Base-by-base conservation (phyloP, 139 green algal species). In the Closterium sp. region DNA sequence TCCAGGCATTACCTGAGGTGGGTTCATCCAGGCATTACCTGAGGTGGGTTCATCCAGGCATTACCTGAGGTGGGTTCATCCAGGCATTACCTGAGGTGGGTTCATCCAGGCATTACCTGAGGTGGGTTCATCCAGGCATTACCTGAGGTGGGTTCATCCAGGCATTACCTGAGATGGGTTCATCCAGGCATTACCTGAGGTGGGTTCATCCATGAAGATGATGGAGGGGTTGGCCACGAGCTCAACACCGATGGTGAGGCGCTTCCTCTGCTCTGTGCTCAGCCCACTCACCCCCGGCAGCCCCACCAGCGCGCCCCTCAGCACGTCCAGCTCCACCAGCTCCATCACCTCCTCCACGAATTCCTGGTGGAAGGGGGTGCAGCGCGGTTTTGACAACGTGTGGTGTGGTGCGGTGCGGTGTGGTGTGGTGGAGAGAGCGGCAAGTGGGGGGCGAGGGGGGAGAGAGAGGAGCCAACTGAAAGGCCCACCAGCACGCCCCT, bases 231-330 rank as follows among this genome's bases (percentile, higher is more conserved):
- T 97, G 85, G 96, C 95, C 27, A 98, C 97, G 31, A 98, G 95
- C 96, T 99, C 97, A 34, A 98, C 97, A 0, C 95, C 97, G 89
- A 99, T 99, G 91, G 96, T 98, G 32, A 99, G 95, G 2, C 97
- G 95, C 96, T 99, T 99, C 91, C 97, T 95, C 94, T 97, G 96
- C 97, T 99, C 97, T 19, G 96, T 85, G 29, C 31, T 86, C 10
- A 93, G 90, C 21, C 90, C 90, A 3, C 5, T 89, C 22, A 89
- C 34, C 29, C 90, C 90, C 2, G 84, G 90, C 85, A 89, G 28
- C 22, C 96, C 95, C 45, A 97, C 96, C 88, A 96, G 89, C 38
- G 93, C 90, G 86, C 94, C 94, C 79, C 91, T 79, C 5, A 95
- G 94, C 28, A 86, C 29, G 9, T 31, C 92, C 31, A 98, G 95